Evolutionary conservation across 345 rosid species (phyloP).

Genomic region (Aegle marmelos): DNA sequence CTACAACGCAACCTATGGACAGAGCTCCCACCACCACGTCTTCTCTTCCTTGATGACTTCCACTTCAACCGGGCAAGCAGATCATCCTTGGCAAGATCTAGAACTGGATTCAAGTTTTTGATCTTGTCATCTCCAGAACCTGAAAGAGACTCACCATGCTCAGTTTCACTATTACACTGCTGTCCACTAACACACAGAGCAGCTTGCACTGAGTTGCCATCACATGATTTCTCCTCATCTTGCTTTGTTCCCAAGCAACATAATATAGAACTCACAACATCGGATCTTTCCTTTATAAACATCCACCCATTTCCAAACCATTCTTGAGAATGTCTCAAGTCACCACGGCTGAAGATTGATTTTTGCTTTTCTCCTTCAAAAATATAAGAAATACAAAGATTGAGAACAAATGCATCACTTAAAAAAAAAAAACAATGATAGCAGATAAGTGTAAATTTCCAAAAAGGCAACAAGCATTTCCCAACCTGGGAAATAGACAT

Average conservation of each 20-base stretch:
- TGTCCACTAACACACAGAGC: slow-evolving; percentile 13
- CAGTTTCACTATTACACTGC: slow-evolving; percentile 20
- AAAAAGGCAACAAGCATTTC: slow-evolving; percentile 2
- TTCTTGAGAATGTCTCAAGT: slow-evolving; percentile 63
- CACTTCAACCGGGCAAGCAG: slow-evolving; percentile 57
- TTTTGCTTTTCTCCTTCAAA: slow-evolving; percentile 63
- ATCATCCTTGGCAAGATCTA: slow-evolving; percentile 56
- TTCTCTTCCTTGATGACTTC: slow-evolving; percentile 61
- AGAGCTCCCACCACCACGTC: slow-evolving; percentile 31
- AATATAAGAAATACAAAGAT: neutral
- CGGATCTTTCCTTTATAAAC: slow-evolving; percentile 37
- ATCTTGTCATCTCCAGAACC: slow-evolving; percentile 20
- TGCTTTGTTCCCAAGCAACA: slow-evolving; percentile 28
- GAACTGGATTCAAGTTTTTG: slow-evolving; percentile 24
- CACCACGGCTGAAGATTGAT: slow-evolving; percentile 33
- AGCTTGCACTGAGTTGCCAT: slow-evolving; percentile 25
- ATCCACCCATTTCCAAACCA: slow-evolving; percentile 69
- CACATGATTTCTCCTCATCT: slow-evolving; percentile 17
- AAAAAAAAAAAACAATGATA: neutral
- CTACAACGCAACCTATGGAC: slow-evolving; percentile 23
- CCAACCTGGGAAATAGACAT: slow-evolving; percentile 75
- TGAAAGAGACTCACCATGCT: slow-evolving; percentile 10
- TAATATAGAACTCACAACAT: slow-evolving; percentile 32
- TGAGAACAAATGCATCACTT: neutral
- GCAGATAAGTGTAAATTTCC: neutral